Evolutionary conservation across 2,329 filamentous ascomycete genomes (phyloP).

Genomic region (Paracoccidioides lutzii): DNA sequence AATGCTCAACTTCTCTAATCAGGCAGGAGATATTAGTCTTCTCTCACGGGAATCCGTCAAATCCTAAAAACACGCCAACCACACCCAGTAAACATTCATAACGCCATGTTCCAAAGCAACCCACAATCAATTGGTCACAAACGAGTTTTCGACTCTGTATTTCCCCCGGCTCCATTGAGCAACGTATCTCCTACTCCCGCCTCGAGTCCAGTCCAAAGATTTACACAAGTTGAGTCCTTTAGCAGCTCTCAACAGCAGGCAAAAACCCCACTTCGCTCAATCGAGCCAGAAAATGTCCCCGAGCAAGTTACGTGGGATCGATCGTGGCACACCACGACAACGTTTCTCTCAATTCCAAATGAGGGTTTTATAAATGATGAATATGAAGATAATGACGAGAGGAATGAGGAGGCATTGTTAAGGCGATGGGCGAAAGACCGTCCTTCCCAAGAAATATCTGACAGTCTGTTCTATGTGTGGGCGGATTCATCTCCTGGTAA

Average conservation of each 20-base stretch:
- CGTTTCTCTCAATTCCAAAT: slow-evolving; percentile 28
- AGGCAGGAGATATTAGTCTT: background rate
- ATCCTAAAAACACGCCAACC: background rate
- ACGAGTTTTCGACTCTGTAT: slow-evolving; percentile 34
- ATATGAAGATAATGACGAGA: slow-evolving; percentile 2
- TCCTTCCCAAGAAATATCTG: slow-evolving; percentile 19
- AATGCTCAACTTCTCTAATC: background rate
- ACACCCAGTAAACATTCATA: background rate
- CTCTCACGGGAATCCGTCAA: background rate
- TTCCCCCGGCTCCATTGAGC: slow-evolving; percentile 27
- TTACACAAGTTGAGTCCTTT: slow-evolving; percentile 12
- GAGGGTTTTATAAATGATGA: slow-evolving; percentile 16
- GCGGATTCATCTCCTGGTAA: slow-evolving; percentile 12
- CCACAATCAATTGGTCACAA: slow-evolving; percentile 18
- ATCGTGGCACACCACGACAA: slow-evolving; percentile 30
- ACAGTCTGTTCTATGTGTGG: slow-evolving; percentile 24
- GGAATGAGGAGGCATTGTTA: slow-evolving; percentile 18
- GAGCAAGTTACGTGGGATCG: slow-evolving; percentile 27
- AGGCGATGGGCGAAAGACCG: slow-evolving; percentile 21
- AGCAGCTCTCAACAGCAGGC: slow-evolving; percentile 5
- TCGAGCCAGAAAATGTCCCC: slow-evolving; percentile 7
- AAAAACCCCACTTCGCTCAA: slow-evolving; percentile 3
- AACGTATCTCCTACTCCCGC: slow-evolving; percentile 19
- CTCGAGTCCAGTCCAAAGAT: slow-evolving; percentile 16
- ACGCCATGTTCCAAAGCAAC: slow-evolving; percentile 9